These are phyloP conservation scores for Nepenthes gracilis DNA, from an alignment of 148 eudicot genomes.

Conservation along the genomic window DNA sequence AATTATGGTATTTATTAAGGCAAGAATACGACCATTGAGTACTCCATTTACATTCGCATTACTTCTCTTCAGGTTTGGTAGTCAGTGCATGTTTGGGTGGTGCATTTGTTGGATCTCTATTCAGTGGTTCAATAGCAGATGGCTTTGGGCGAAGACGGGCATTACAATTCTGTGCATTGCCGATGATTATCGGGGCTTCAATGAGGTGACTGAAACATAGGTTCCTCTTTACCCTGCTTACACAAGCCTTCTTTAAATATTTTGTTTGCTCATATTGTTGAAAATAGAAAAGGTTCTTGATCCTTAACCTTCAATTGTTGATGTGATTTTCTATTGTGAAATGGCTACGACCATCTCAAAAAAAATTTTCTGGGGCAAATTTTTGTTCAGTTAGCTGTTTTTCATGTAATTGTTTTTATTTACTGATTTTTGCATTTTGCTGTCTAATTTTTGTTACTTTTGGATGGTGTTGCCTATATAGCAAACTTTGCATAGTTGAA, in stretches of 20 bases:
- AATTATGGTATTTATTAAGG: neutral
- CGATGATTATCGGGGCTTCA: conserved; percentile 75
- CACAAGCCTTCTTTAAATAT: no score
- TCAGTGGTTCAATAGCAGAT: conserved; percentile 85
- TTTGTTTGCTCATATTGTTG: neutral
- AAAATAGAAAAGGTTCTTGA: no score
- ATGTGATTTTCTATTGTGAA: no score
- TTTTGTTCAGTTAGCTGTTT: no score
- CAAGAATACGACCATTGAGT: neutral
- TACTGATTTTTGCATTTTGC: no score
- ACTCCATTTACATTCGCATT: conserved; percentile 2
- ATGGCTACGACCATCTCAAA: no score
- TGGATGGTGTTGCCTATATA: no score
- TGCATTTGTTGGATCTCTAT: conserved; percentile 72
- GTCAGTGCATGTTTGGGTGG: conserved; percentile 84
- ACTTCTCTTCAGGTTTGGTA: conserved; percentile 52
- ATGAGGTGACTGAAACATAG: conserved; percentile 36
- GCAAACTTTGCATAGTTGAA: no score
- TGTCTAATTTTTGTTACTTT: no score
- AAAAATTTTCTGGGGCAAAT: no score
- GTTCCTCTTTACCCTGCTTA: neutral
- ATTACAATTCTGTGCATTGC: conserved; percentile 75
- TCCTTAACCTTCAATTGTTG: no score
- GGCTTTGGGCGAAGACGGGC: conserved; percentile 75
- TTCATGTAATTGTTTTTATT: no score